These are phyloP conservation scores for Babesia ovis DNA, from an alignment of 169 alveolate species.

Conservation along the genomic window DNA sequence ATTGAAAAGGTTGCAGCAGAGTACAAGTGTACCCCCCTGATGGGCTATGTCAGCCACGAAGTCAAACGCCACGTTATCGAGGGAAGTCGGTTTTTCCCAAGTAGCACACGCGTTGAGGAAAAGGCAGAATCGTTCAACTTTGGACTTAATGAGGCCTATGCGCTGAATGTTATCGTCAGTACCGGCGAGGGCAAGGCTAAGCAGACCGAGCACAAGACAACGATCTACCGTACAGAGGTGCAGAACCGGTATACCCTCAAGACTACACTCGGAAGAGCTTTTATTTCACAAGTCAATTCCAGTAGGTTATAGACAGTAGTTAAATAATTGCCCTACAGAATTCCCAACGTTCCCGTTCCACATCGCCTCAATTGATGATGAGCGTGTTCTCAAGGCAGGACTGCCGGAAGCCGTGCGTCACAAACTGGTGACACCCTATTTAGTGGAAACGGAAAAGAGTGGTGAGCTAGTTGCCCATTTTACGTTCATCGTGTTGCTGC, in stretches of 20 bases:
- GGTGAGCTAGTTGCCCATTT: constrained; percentile 93
- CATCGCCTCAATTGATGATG: constrained; percentile 77
- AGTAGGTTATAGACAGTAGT: constrained; percentile 22
- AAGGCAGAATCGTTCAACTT: constrained; percentile 91
- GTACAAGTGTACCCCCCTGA: constrained; percentile 86
- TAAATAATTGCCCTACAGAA: constrained; percentile 4
- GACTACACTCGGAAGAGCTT: constrained; percentile 91
- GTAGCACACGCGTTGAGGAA: constrained; percentile 88
- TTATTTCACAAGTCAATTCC: constrained; percentile 89
- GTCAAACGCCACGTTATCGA: constrained; percentile 92
- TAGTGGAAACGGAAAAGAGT: constrained; percentile 87
- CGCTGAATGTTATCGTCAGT: constrained; percentile 90
- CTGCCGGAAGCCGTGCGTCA: constrained; percentile 95
- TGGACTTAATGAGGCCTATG: constrained; percentile 92
- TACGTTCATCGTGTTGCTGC: constrained; percentile 88
- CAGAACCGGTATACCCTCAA: constrained; percentile 92
- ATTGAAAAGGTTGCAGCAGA: constrained; percentile 86
- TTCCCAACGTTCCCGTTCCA: constrained; percentile 85
- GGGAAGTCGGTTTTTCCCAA: constrained; percentile 83
- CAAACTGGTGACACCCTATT: constrained; percentile 91
- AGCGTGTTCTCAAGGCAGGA: constrained; percentile 86
- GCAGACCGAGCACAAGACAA: constrained; percentile 89
- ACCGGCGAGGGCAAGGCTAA: constrained; percentile 93
- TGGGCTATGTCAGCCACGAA: constrained; percentile 92
- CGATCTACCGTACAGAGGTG: constrained; percentile 91